Percentiles rank a stretch among this genome's conserved stretches.
Evolutionary conservation across 495 filamentous ascomycete species (phyloP).

Genomic region (Xylaria nigripes): DNA sequence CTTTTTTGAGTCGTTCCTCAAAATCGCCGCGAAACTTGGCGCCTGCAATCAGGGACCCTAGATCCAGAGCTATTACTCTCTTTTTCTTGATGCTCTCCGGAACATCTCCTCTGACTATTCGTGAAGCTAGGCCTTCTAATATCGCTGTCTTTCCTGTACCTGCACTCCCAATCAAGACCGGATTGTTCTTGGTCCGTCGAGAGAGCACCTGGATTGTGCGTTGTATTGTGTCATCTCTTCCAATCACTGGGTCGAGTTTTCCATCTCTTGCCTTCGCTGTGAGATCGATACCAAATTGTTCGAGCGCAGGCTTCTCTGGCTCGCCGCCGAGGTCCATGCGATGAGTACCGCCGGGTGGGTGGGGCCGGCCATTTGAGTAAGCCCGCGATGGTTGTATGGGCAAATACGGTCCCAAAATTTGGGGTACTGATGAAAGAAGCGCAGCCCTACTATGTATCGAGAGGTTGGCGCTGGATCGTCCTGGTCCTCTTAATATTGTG

Average conservation of each 20-base stretch:
- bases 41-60: slow-evolving; percentile 88
- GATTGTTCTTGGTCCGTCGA: slow-evolving; percentile 92
- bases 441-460: slow-evolving; percentile 19
- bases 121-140: slow-evolving; percentile 81
- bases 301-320: slow-evolving; percentile 74
- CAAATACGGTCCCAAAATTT: slow-evolving; percentile 11
- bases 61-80: slow-evolving; percentile 73
- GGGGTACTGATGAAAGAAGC: slow-evolving; percentile 12
- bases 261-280: slow-evolving; percentile 79
- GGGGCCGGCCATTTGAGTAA: slow-evolving; percentile 73
- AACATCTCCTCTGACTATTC: slow-evolving; percentile 87
- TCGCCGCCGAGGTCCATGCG: slow-evolving; percentile 82
- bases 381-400: slow-evolving; percentile 34
- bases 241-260: slow-evolving; percentile 93
- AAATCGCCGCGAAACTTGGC: slow-evolving; percentile 96
- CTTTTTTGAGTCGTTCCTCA: slow-evolving; percentile 84
- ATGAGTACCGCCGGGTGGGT: slow-evolving; percentile 84
- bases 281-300: slow-evolving; percentile 85
- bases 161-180: slow-evolving; percentile 83
- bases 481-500: slow-evolving; percentile 23
- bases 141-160: slow-evolving; percentile 96
- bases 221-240: slow-evolving; percentile 82
- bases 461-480: slow-evolving; percentile 17
- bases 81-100: slow-evolving; percentile 97
- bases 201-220: slow-evolving; percentile 91